Percentiles rank a stretch among this genome's conserved stretches.
phyloP scores from a whole-genome alignment of 106 monocot species.

The Dendrobium huoshanense region DNA sequence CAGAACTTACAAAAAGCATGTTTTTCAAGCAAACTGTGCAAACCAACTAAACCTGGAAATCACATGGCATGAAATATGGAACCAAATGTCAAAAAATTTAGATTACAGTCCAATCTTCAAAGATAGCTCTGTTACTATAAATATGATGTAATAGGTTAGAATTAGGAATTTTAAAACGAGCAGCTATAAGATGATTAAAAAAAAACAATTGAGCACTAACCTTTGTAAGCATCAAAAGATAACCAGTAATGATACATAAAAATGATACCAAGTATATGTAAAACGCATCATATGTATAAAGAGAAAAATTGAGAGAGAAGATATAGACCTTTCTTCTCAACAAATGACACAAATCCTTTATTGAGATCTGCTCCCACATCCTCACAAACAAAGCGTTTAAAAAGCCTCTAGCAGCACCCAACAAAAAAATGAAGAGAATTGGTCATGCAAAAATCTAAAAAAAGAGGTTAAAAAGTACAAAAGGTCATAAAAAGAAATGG shows the following conservation, averaged over 20 bases:
- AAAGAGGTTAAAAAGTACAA: background rate
- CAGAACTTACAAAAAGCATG: background rate
- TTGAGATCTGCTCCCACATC: slow-evolving; percentile 86
- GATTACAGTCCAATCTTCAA: background rate
- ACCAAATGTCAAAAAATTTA: background rate
- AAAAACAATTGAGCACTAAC: background rate
- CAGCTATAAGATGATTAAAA: background rate
- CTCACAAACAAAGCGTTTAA: slow-evolving; percentile 77
- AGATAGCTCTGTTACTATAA: background rate
- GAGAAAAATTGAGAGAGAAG: background rate
- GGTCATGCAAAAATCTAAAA: background rate
- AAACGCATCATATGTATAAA: background rate
- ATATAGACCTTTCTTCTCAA: slow-evolving; percentile 75
- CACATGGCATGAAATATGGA: slow-evolving; percentile 2
- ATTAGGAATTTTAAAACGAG: background rate
- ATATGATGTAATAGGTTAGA: background rate
- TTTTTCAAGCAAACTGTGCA: background rate
- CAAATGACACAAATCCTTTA: slow-evolving; percentile 80
- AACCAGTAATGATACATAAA: background rate
- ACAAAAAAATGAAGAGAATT: background rate
- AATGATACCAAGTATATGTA: background rate
- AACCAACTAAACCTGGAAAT: background rate
- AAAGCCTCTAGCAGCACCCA: slow-evolving; percentile 69
- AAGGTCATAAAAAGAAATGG: background rate
- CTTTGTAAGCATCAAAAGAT: background rate